A percentile compares a stretch with the other conserved stretches of the same genome.
Evolutionary conservation across 2,329 filamentous ascomycete species (phyloP).

Genomic region (Leptographium radiaticola): DNA sequence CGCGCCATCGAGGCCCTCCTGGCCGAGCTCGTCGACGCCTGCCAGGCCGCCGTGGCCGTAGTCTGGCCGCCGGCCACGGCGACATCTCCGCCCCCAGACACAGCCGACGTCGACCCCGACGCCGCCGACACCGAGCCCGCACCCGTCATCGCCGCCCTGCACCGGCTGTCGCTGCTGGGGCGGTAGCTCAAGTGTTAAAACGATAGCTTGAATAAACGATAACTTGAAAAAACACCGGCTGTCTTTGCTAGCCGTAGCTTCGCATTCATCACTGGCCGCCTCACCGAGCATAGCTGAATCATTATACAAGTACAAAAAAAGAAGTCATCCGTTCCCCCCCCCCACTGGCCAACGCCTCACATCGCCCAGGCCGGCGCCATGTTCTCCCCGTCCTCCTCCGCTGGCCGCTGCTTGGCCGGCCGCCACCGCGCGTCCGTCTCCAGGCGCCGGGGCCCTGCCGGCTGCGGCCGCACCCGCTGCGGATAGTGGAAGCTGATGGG

Average conservation of each 20-base stretch:
- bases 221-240: not conserved
- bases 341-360: not conserved
- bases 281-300: too few species aligned
- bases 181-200: too few species aligned
- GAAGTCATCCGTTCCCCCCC: not conserved
- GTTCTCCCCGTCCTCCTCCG: not conserved
- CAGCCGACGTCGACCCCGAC: not conserved
- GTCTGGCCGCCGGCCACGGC: constrained; percentile 48
- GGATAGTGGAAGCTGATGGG: constrained; percentile 19
- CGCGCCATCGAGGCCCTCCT: constrained; percentile 62
- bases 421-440: not conserved
- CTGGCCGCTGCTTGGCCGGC: not conserved
- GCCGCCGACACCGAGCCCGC: constrained; percentile 21
- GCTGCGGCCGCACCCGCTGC: constrained; percentile 12
- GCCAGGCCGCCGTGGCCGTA: constrained; percentile 51
- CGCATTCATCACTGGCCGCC: too few species aligned
- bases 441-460: not conserved
- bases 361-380: not conserved
- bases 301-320: too few species aligned
- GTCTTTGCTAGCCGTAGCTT: too few species aligned
- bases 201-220: not conserved
- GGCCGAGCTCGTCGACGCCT: constrained; percentile 60
- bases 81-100: constrained; percentile 9
- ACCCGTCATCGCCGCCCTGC: constrained; percentile 34
- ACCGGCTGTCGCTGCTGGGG: constrained; percentile 37